These are phyloP conservation scores for Sphagnum fallax DNA, from an alignment of 228 moss, liverwort and hornwort genomes.

Conservation along the genomic window DNA sequence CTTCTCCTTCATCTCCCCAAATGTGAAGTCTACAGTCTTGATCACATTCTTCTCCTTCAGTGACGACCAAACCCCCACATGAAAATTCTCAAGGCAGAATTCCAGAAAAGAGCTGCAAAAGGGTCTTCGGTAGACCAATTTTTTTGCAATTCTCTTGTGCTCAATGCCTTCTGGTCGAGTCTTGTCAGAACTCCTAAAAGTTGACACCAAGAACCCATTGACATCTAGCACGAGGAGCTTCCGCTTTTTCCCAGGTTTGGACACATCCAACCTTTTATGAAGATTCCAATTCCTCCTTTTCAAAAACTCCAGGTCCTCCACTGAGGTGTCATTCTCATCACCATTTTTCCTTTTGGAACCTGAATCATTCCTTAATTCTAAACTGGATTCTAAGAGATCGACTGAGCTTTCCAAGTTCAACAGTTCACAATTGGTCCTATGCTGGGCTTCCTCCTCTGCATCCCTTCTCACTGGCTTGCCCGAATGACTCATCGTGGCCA, in stretches of 20 bases:
- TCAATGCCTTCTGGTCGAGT: neutral
- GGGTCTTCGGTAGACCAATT: slow-evolving; percentile 22
- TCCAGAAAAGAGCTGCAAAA: slow-evolving; percentile 24
- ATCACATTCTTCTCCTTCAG: slow-evolving; percentile 23
- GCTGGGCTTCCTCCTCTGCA: no score
- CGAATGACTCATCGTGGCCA: no score
- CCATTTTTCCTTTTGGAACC: no score
- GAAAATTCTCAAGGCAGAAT: slow-evolving; percentile 48
- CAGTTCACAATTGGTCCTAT: no score
- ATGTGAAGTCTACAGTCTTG: slow-evolving; percentile 20
- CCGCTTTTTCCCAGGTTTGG: neutral
- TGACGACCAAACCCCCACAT: slow-evolving; percentile 48
- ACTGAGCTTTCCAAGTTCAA: no score
- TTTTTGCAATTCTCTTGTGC: slow-evolving; percentile 7
- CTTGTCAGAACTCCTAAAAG: slow-evolving; percentile 15
- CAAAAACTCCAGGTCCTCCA: no score
- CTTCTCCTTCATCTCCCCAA: slow-evolving; percentile 6
- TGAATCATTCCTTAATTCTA: no score
- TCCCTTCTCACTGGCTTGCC: no score
- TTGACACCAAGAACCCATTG: slow-evolving; percentile 40
- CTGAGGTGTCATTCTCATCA: no score
- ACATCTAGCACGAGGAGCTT: slow-evolving; percentile 49
- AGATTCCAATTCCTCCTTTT: no score
- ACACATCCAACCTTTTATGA: no score
- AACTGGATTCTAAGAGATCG: no score